These are phyloP conservation scores for Lipomyces mesembrius DNA, from an alignment of 805 yeast species.

Conservation along the genomic window DNA sequence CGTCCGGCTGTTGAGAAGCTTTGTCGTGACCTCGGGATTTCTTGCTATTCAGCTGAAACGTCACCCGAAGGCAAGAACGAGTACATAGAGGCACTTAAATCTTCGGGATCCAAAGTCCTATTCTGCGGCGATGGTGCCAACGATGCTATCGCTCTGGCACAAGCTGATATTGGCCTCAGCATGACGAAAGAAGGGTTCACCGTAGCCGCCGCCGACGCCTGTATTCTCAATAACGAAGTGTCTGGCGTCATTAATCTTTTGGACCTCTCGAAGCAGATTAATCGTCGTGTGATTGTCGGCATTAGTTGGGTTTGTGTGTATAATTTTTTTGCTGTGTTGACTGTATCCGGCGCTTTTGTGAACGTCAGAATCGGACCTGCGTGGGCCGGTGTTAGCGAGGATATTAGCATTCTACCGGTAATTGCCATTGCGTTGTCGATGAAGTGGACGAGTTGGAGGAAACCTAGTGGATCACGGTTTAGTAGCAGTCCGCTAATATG, in stretches of 20 bases:
- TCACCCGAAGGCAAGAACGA: constrained; percentile 26
- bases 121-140: constrained; percentile 94
- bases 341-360: constrained; percentile 31
- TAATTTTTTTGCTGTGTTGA: constrained; percentile 26
- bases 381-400: constrained; percentile 32
- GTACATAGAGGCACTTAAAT: constrained; percentile 20
- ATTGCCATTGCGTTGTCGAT: constrained; percentile 20
- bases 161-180: constrained; percentile 79
- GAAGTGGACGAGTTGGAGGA: not conserved
- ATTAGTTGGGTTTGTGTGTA: constrained; percentile 24
- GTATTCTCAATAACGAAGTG: constrained; percentile 18
- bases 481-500: no score
- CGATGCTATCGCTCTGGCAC: constrained; percentile 88
- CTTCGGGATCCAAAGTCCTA: constrained; percentile 54
- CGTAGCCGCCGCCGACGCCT: constrained; percentile 26
- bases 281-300: constrained; percentile 12
- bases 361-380: constrained; percentile 25
- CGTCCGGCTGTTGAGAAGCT: constrained; percentile 14
- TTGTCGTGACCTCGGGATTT: constrained; percentile 20
- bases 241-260: constrained; percentile 18
- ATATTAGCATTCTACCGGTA: constrained; percentile 29
- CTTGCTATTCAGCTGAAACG: constrained; percentile 20
- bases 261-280: constrained; percentile 9
- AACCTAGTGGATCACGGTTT: no score
- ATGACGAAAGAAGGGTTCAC: constrained; percentile 27